Percentiles rank a stretch among this genome's conserved stretches.
These are phyloP conservation scores for Sphaerostilbella broomeana DNA, from an alignment of 2,329 filamentous ascomycete species.

Conservation along the genomic window DNA sequence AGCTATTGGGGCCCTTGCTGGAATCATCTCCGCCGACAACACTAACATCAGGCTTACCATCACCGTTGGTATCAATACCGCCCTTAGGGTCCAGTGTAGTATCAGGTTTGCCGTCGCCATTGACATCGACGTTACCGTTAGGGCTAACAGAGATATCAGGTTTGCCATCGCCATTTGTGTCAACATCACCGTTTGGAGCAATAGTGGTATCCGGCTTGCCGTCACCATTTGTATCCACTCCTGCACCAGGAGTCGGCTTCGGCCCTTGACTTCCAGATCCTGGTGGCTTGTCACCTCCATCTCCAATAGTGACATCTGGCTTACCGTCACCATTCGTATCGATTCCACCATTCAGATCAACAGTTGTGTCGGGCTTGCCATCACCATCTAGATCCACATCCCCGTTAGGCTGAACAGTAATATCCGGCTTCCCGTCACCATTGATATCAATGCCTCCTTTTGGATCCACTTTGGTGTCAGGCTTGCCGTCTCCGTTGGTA, in stretches of 20 bases:
- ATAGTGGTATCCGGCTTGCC: conserved; percentile 2
- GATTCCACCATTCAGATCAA: background rate
- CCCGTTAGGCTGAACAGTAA: background rate
- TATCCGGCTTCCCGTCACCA: conserved; percentile 3
- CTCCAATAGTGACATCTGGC: background rate
- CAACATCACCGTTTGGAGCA: background rate
- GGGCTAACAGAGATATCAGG: background rate
- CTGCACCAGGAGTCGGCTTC: background rate
- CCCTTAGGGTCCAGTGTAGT: background rate
- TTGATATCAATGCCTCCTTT: conserved; percentile 1
- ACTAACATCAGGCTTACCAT: background rate
- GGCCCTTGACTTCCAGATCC: too few relatives aligned
- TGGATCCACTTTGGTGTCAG: background rate
- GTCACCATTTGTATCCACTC: conserved; percentile 5
- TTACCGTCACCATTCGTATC: conserved; percentile 1
- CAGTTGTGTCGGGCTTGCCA: background rate
- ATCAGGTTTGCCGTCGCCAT: background rate
- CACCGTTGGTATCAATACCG: background rate
- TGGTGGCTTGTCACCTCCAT: too few relatives aligned
- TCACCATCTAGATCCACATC: background rate
- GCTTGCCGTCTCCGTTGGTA: background rate
- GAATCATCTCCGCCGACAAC: background rate
- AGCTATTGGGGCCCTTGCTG: too few relatives aligned
- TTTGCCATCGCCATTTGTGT: conserved; percentile 3
- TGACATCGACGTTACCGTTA: background rate